These are phyloP conservation scores for Capsella bursapastoris DNA, from an alignment of 345 rosid genomes.

Conservation along the genomic window DNA sequence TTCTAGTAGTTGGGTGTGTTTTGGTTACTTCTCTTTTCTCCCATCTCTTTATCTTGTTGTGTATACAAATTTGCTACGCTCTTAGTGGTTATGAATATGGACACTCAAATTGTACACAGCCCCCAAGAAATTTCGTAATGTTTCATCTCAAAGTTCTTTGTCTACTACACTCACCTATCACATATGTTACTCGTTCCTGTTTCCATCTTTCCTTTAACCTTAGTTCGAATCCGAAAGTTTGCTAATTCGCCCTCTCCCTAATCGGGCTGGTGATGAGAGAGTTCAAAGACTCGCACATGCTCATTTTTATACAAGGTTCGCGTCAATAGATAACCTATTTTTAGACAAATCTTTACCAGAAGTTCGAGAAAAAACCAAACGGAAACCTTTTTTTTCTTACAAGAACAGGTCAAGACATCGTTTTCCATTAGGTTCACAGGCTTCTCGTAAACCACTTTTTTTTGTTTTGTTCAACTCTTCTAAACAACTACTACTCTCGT, in stretches of 20 bases:
- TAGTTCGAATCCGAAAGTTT: background rate
- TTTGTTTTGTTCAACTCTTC: too few relatives aligned
- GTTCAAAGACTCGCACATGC: background rate
- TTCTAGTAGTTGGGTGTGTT: constrained; percentile 33
- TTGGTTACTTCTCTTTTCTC: background rate
- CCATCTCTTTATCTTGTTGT: constrained; percentile 9
- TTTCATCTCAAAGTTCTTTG: constrained; percentile 7
- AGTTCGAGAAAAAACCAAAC: background rate
- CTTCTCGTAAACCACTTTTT: background rate
- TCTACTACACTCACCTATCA: background rate
- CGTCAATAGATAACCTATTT: background rate
- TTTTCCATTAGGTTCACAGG: background rate
- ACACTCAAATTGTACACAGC: constrained; percentile 28
- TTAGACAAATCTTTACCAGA: background rate
- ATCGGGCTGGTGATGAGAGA: background rate
- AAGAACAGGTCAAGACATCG: background rate
- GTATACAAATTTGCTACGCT: constrained; percentile 31
- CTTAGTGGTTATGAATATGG: constrained; percentile 20
- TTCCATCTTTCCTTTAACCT: background rate
- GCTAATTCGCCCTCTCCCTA: background rate
- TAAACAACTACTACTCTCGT: background rate
- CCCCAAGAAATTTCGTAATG: background rate
- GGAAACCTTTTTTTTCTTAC: background rate
- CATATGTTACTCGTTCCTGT: background rate
- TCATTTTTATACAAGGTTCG: background rate